Evolutionary conservation across 495 filamentous ascomycete species (phyloP), one percentile per base, ranked within the genome.

Genomic region (Parathielavia appendiculata): DNA sequence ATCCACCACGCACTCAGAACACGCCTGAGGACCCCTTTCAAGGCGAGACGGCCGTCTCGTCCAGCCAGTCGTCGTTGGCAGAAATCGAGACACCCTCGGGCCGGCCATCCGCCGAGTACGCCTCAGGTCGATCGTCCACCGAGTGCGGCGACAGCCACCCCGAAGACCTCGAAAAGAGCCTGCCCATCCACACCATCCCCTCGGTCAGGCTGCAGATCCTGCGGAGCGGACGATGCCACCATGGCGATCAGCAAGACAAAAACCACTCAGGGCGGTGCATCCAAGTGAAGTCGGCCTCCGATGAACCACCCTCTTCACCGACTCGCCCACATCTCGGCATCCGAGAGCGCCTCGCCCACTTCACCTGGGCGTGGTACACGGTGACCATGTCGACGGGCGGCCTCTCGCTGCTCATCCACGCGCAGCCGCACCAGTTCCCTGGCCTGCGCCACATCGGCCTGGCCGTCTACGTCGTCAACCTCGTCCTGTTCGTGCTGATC

Each of bases 321-420:
- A n/a, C 62, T n/a, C 61, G 51, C 0, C 56, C 61, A 0, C 57
- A 46, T 9, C 62, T 73, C 8, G 32, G 50, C 13, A n/a, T 71
- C 32, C 63, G 60, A 5, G 5, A 39, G 8, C 76, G 86, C 4
- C 73, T 88, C 11, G 75, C 77, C 35, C 86, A 88, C 67, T 87
- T 88, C 69, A 89, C 86, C 23, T 88, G 84, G 83, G 84, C 85
- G 22, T 88, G 84, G 79, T 90, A 85, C 70, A 86, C 83, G 10
- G 68, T 85, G 39, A 81, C 78, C 44, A 89, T 89, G 86, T 80
- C 83, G 38, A 85, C 82, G 1, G 86, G 86, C 34, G 86, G 85
- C 0, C 66, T 89, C 1, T 81, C 86, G 13, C 75, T 88, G 10
- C 72, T 88, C 19, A 74, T 90, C 48, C 71, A 68, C 49, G 75